phyloP scores from a whole-genome alignment of 495 filamentous ascomycete species.

The Pyronema domesticum region DNA sequence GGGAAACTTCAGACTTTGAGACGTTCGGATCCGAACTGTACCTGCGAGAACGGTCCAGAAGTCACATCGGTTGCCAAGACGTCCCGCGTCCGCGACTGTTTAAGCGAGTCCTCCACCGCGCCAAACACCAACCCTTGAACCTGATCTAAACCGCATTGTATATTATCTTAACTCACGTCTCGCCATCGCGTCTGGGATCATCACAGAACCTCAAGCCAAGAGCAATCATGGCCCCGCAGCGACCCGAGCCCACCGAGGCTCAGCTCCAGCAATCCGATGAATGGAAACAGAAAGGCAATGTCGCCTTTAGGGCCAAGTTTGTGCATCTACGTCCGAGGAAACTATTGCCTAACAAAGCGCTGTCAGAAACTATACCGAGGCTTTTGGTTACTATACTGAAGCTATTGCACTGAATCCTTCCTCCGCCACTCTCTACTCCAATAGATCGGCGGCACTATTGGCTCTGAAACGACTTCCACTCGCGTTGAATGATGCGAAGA shows the following conservation, averaged over 20 bases:
- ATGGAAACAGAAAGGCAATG: conserved; percentile 17
- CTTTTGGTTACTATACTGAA: conserved; percentile 15
- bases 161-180: too few relatives aligned
- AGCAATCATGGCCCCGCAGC: neutral
- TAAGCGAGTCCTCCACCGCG: too few relatives aligned
- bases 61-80: too few relatives aligned
- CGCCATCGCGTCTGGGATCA: too few relatives aligned
- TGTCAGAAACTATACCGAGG: conserved; percentile 16
- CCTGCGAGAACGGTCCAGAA: too few relatives aligned
- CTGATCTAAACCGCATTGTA: too few relatives aligned
- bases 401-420: conserved; percentile 17
- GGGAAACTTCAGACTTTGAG: too few relatives aligned
- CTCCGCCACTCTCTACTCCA: conserved; percentile 18
- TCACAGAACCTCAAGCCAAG: too few relatives aligned
- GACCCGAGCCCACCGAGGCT: conserved; percentile 12
- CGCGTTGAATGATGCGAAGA: conserved; percentile 19
- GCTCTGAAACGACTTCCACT: conserved; percentile 16
- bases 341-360: neutral
- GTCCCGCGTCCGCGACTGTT: too few relatives aligned
- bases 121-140: too few relatives aligned
- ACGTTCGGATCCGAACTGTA: too few relatives aligned
- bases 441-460: conserved; percentile 16
- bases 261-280: conserved; percentile 16
- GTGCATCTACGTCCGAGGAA: neutral
- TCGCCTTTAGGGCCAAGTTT: conserved; percentile 16